These are phyloP conservation scores for Arachnomyces sp. DNA, from an alignment of 2,329 filamentous ascomycete genomes.

Conservation along the genomic window DNA sequence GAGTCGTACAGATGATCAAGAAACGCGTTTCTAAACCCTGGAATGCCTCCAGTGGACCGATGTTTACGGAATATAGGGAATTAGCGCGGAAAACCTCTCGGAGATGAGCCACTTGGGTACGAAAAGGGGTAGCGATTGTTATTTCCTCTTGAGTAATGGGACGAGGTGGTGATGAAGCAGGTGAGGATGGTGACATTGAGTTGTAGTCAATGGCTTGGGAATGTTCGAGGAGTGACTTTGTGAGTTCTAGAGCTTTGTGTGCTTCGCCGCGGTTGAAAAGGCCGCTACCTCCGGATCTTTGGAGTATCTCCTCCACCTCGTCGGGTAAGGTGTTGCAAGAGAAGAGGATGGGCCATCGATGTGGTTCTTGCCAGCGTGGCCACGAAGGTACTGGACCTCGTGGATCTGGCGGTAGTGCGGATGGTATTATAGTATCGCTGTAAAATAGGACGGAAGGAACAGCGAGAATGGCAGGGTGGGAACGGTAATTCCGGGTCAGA, in stretches of 20 bases:
- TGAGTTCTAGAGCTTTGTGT: constrained; percentile 11
- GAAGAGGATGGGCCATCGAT: constrained; percentile 37
- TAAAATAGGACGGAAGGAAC: constrained; percentile 38
- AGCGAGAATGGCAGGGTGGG: constrained; percentile 38
- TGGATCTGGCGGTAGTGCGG: constrained; percentile 17
- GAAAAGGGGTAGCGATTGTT: constrained; percentile 39
- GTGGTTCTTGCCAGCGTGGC: constrained; percentile 30
- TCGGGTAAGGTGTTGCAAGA: constrained; percentile 30
- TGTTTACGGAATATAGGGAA: constrained; percentile 32
- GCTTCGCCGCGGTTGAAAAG: constrained; percentile 16
- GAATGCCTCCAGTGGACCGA: constrained; percentile 41
- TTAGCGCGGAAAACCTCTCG: constrained; percentile 27
- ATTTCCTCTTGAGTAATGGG: constrained; percentile 29
- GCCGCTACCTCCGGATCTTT: constrained; percentile 11
- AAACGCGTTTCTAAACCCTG: constrained; percentile 39
- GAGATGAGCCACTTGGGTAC: constrained; percentile 37
- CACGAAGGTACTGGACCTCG: constrained; percentile 16
- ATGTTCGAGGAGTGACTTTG: constrained; percentile 18
- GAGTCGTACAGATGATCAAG: constrained; percentile 39
- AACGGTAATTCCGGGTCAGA: constrained; percentile 41
- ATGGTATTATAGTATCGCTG: constrained; percentile 37
- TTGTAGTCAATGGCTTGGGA: constrained; percentile 21
- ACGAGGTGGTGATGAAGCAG: constrained; percentile 5
- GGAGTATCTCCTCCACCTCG: constrained; percentile 32
- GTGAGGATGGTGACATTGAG: constrained; percentile 18